phyloP scores from a whole-genome alignment of 129 eudicot species.

The Heracleum sosnowskyi region DNA sequence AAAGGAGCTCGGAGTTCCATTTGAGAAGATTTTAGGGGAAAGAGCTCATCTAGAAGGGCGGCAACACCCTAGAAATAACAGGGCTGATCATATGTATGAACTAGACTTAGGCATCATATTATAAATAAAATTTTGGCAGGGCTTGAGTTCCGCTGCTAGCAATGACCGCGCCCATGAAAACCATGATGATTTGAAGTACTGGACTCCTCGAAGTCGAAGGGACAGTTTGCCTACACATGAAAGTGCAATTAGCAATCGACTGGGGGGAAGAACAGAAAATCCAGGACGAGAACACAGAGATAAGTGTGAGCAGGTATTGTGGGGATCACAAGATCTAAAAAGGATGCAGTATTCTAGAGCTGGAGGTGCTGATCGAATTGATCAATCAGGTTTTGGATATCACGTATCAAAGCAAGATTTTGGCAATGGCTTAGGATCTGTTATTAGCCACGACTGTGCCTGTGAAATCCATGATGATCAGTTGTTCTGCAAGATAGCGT shows the following conservation, averaged over 20 bases:
- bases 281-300: constrained; percentile 13
- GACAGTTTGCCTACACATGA: constrained; percentile 28
- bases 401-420: constrained; percentile 51
- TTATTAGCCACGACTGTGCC: constrained; percentile 47
- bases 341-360: constrained; percentile 45
- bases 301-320: neutral
- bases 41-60: constrained; percentile 39
- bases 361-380: constrained; percentile 35
- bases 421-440: constrained; percentile 59
- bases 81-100: constrained; percentile 34
- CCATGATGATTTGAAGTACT: constrained; percentile 24
- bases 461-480: constrained; percentile 38
- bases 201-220: constrained; percentile 29
- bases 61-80: constrained; percentile 33
- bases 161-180: constrained; percentile 45
- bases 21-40: constrained; percentile 38
- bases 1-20: constrained; percentile 54
- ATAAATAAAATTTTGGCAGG: constrained; percentile 56
- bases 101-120: constrained; percentile 59
- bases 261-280: constrained; percentile 62
- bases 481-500: too few species aligned
- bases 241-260: constrained; percentile 52
- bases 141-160: constrained; percentile 57
- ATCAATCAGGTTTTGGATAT: constrained; percentile 46
- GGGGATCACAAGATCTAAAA: constrained; percentile 30